Conservation (phyloP, 371 early-diverging fungal genomes). For the Actinomortierella wolfii region DNA sequence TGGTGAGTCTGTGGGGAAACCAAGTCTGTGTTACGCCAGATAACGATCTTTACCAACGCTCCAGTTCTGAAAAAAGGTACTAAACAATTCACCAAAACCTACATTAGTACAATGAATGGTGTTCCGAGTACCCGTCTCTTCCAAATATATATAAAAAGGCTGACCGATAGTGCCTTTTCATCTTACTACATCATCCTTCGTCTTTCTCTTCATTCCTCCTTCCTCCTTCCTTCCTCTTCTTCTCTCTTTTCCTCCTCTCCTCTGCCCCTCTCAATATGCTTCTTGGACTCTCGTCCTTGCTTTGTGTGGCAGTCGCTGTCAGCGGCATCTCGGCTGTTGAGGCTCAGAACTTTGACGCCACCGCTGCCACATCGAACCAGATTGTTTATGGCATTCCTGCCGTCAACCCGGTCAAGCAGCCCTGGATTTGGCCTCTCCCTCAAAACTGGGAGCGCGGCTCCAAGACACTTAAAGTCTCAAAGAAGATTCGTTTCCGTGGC, state of each 20-base stretch:
- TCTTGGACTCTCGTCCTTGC: conserved; percentile 14
- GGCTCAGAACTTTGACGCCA: background rate
- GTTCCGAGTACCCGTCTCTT: too few relatives aligned
- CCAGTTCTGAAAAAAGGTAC: too few relatives aligned
- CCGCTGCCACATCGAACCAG: conserved; percentile 1
- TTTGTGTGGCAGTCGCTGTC: conserved; percentile 24
- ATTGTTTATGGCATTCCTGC: conserved; percentile 28
- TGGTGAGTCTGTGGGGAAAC: background rate
- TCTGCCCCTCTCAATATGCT: conserved; percentile 14
- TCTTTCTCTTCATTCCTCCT: conserved; percentile 4
- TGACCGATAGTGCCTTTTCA: conserved; percentile 1
- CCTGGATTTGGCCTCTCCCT: conserved; percentile 44
- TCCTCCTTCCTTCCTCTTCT: conserved; percentile 3
- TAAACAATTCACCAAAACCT: conserved; percentile 6
- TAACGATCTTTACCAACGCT: conserved; percentile 13
- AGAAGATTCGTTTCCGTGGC: conserved; percentile 21
- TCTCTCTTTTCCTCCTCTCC: background rate
- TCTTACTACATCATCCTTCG: conserved; percentile 2
- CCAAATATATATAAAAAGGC: conserved; percentile 2
- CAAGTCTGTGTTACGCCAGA: conserved; percentile 15
- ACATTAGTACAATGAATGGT: conserved; percentile 1
- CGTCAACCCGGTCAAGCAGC: conserved; percentile 33
- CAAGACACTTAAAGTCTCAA: conserved; percentile 21
- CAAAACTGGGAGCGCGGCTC: conserved; percentile 42
- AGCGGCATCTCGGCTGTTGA: conserved; percentile 14